Evolutionary conservation across 1,284 basidiomycete species (phyloP).

Genomic region (Stygiomarasmius scandens): DNA sequence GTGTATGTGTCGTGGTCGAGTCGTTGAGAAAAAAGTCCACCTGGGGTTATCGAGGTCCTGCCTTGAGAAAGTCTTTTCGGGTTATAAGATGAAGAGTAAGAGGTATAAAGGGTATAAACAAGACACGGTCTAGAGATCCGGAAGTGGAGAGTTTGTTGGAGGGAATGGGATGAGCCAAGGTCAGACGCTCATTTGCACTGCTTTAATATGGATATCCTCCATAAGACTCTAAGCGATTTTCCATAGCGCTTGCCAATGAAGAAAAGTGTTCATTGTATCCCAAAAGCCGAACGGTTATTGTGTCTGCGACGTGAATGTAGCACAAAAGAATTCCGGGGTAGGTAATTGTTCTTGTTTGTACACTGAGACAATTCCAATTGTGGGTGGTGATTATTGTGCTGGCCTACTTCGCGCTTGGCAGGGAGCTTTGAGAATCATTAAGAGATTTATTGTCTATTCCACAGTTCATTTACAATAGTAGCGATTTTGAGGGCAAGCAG

Average conservation of each 20-base stretch:
- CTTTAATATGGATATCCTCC: neutral
- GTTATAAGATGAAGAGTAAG: slow-evolving; percentile 1
- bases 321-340: neutral
- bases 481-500: too few species aligned
- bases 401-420: neutral
- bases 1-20: neutral
- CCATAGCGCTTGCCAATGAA: neutral
- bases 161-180: slow-evolving; percentile 8
- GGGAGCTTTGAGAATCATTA: neutral
- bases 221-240: neutral
- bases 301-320: neutral
- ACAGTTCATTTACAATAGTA: too few species aligned
- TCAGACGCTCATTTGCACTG: neutral
- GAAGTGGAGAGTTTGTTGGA: slow-evolving; percentile 6
- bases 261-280: neutral
- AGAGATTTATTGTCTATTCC: neutral
- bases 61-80: slow-evolving; percentile 6
- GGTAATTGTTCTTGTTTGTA: neutral
- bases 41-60: slow-evolving; percentile 15
- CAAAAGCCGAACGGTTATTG: neutral
- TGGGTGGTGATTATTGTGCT: neutral
- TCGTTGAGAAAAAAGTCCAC: slow-evolving; percentile 12
- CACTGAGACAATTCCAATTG: neutral
- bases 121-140: slow-evolving; percentile 7
- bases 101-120: slow-evolving; percentile 7